Evolutionary conservation across 2,329 filamentous ascomycete species (phyloP).

Genomic region (Trichophyton simii): DNA sequence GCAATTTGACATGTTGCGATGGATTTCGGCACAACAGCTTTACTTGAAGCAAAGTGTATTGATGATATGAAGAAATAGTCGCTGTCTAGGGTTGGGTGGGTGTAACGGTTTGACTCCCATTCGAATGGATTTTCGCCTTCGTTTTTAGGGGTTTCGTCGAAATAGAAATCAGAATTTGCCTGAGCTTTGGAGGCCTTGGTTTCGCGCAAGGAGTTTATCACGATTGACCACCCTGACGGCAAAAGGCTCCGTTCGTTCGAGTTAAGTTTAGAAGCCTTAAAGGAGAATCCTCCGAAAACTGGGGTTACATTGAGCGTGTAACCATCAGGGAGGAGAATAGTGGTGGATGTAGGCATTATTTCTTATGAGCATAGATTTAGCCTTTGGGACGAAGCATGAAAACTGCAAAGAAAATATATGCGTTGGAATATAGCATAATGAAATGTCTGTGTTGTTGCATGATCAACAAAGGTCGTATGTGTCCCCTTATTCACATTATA

Average conservation of each 20-base stretch:
- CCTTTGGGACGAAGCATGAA: not conserved
- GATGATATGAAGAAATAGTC: conserved; percentile 87
- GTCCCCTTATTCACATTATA: not conserved
- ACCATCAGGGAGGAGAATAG: conserved; percentile 65
- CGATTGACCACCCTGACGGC: conserved; percentile 80
- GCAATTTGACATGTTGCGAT: conserved; percentile 83
- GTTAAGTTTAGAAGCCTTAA: conserved; percentile 69
- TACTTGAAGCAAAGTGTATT: conserved; percentile 69
- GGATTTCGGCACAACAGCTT: conserved; percentile 63
- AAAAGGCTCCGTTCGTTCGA: conserved; percentile 54
- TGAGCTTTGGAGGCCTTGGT: not conserved
- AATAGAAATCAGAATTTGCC: conserved; percentile 1
- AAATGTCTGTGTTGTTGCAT: not conserved
- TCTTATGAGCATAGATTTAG: not conserved
- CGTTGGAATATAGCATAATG: not conserved
- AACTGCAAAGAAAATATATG: not conserved
- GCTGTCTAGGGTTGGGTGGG: conserved; percentile 58
- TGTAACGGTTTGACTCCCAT: conserved; percentile 49
- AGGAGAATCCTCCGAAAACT: conserved; percentile 82
- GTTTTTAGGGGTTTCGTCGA: not conserved
- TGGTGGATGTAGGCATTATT: conserved; percentile 11
- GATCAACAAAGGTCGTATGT: not conserved
- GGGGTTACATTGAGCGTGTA: conserved; percentile 69
- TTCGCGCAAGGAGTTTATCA: conserved; percentile 44
- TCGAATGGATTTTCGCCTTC: conserved; percentile 19